A percentile compares a stretch with the other conserved stretches of the same genome.
Conservation (phyloP, 345 rosid genomes). For the Gossypioides kirkii region DNA sequence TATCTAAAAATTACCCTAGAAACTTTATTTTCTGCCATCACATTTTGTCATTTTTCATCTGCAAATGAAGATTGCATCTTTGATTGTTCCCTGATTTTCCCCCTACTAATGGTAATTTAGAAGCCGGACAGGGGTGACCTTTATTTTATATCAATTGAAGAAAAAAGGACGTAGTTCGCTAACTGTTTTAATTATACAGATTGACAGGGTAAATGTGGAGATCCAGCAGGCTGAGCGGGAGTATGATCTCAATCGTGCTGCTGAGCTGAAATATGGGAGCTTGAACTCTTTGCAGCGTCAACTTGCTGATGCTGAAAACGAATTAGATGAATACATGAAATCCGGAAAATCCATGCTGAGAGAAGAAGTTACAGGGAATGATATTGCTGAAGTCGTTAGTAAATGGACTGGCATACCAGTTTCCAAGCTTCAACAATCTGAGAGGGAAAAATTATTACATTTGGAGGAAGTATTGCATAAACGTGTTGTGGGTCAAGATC, state of each 20-base stretch:
- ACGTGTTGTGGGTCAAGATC: constrained; percentile 92
- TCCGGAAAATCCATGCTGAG: constrained; percentile 98
- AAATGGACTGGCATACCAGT: constrained; percentile 99
- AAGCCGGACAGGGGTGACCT: neutral
- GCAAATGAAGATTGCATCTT: neutral
- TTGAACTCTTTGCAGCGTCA: constrained; percentile 84
- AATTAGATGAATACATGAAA: constrained; percentile 75
- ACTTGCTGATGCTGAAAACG: constrained; percentile 77
- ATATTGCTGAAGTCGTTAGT: constrained; percentile 91
- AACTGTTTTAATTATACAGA: constrained; percentile 33
- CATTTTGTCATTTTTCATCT: neutral
- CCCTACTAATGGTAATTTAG: neutral
- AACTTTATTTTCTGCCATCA: neutral
- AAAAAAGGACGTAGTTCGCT: neutral
- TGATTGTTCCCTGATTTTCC: neutral
- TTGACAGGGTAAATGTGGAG: constrained; percentile 91
- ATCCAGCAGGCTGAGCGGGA: constrained; percentile 99
- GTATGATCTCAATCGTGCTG: constrained; percentile 97
- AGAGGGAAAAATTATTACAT: constrained; percentile 77
- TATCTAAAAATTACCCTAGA: neutral
- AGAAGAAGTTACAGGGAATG: constrained; percentile 91
- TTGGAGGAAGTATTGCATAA: constrained; percentile 89
- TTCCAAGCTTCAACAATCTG: constrained; percentile 94
- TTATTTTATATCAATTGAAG: neutral
- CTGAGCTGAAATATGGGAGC: constrained; percentile 95